A percentile compares a stretch with the other conserved stretches of the same genome.
phyloP scores from a whole-genome alignment of 192 early-diverging fungal species.

The Globomyces pollinis-pini region DNA sequence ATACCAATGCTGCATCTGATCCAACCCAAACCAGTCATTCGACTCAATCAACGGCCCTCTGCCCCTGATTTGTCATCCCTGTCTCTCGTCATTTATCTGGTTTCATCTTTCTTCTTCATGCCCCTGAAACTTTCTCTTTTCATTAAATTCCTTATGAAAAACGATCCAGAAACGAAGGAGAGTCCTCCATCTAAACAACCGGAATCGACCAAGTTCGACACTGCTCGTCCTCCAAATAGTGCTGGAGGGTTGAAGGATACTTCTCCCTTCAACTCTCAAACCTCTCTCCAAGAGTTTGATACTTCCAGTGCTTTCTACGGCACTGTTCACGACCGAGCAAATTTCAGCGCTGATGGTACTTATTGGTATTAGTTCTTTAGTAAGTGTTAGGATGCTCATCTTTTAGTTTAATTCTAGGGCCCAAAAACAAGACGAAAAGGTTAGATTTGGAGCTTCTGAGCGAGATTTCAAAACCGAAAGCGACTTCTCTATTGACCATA shows the following conservation, averaged over 20 bases:
- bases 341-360: background rate
- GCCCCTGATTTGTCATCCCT: no score
- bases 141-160: no score
- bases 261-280: background rate
- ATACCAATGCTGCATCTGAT: no score
- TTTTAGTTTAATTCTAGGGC: background rate
- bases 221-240: background rate
- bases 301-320: background rate
- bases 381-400: background rate
- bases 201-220: background rate
- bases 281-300: background rate
- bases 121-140: no score
- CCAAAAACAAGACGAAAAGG: no score
- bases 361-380: background rate
- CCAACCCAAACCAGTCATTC: no score
- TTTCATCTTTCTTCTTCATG: no score
- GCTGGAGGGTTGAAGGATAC: background rate
- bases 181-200: background rate
- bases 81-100: no score
- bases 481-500: background rate
- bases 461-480: background rate
- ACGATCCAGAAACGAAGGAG: no score
- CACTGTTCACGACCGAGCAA: background rate
- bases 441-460: background rate
- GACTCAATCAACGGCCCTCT: no score